Percentiles rank a stretch among this genome's conserved stretches.
Evolutionary conservation across 2,329 filamentous ascomycete genomes (phyloP).

Genomic region (Coniosporium tulheliwenetii): DNA sequence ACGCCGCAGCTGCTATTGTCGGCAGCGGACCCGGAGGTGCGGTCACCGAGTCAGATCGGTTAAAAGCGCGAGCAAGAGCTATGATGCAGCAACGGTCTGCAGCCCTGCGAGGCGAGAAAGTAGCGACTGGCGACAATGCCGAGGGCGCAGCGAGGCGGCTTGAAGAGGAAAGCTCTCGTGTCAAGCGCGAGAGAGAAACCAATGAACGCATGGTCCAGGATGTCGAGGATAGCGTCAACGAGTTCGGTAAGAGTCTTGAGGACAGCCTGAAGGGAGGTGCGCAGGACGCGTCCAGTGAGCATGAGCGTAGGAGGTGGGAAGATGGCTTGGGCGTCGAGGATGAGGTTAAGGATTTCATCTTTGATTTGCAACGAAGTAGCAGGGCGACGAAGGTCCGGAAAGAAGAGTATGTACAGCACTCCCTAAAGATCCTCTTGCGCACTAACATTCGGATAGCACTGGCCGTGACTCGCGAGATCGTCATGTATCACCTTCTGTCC

Average conservation of each 20-base stretch:
- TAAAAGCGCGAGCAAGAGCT: conserved; percentile 88
- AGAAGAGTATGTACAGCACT: conserved; percentile 33
- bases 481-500: not conserved
- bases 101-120: conserved; percentile 73
- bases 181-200: conserved; percentile 74
- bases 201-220: conserved; percentile 95
- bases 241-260: conserved; percentile 73
- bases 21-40: conserved; percentile 84
- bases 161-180: conserved; percentile 72
- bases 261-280: conserved; percentile 71
- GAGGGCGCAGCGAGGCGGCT: conserved; percentile 59
- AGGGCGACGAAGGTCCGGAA: conserved; percentile 55
- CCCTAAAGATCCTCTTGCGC: not conserved
- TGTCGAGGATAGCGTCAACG: conserved; percentile 87
- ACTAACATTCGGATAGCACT: not conserved
- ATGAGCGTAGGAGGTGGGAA: conserved; percentile 88
- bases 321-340: conserved; percentile 93
- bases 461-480: conserved; percentile 1
- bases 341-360: conserved; percentile 94
- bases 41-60: conserved; percentile 82
- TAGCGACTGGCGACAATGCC: conserved; percentile 51
- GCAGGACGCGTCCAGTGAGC: conserved; percentile 62
- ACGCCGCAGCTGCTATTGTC: conserved; percentile 64
- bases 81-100: conserved; percentile 98
- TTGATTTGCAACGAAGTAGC: conserved; percentile 79